Conservation (phyloP, 78 protist species). For the Dictyostelium intermedium region DNA sequence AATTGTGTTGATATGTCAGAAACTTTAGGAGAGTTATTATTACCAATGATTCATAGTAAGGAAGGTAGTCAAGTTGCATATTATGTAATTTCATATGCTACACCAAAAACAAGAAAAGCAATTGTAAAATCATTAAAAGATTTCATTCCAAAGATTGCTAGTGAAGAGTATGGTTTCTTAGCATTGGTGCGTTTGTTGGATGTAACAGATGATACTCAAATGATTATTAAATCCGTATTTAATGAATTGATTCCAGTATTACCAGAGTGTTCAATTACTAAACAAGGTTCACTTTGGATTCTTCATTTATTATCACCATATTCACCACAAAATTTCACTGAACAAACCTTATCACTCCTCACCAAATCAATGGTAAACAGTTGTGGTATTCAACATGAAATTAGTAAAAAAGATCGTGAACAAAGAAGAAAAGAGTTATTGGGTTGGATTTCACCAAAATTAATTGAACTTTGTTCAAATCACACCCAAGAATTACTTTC, state of each 20-base stretch:
- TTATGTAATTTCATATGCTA: conserved; percentile 13
- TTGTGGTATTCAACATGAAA: conserved; percentile 19
- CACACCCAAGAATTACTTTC: not conserved
- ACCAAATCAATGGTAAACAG: not conserved
- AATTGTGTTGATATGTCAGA: conserved; percentile 55
- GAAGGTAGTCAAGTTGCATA: conserved; percentile 72
- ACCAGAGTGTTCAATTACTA: not conserved
- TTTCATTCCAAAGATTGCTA: conserved; percentile 48
- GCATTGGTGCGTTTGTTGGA: conserved; percentile 69
- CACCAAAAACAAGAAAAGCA: conserved; percentile 78
- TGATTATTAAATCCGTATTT: conserved; percentile 54
- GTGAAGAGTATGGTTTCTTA: conserved; percentile 52
- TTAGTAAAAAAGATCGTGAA: conserved; percentile 42
- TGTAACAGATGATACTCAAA: conserved; percentile 82
- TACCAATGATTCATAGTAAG: conserved; percentile 80
- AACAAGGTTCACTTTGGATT: conserved; percentile 62
- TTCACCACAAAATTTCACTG: conserved; percentile 19
- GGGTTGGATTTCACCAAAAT: conserved; percentile 47
- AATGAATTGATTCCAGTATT: conserved; percentile 39
- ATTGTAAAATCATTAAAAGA: conserved; percentile 76
- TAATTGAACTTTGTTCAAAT: conserved; percentile 39
- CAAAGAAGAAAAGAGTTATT: conserved; percentile 48
- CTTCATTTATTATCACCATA: conserved; percentile 32
- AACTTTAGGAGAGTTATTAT: conserved; percentile 37
- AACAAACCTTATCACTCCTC: not conserved